Evolutionary conservation across 208 protist genomes (phyloP), one percentile per base, ranked within the genome.

Genomic region (Herpetomonas samuelpessoai): DNA sequence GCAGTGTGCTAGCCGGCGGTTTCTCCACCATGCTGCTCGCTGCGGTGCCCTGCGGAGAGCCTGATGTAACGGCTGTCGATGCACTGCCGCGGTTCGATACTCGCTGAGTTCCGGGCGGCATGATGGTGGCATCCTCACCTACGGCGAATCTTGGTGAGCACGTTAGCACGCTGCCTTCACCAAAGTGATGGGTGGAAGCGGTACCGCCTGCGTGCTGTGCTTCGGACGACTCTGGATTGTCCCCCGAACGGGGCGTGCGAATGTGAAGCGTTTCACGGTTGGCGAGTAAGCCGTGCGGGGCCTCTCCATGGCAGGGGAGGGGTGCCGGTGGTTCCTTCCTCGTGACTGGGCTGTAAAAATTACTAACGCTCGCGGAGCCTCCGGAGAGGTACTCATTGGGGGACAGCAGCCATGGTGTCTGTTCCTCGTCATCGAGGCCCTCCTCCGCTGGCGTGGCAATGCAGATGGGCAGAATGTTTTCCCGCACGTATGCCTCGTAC

Each of bases 381-480:
- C 35, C 35, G 9, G 35, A 41, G 9, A 41, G 57, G 48, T 79
- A 64, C 2, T 51, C 69, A 49, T 71, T 64, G 27, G 66, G 62
- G 16, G 72, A 61, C 39, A 79, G 53, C 30, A 79, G 52, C 58
- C 68, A 81, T 4, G 72, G 53, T 19, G 52, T 69, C 55, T 68
- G 71, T 41, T 79, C 77, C 3, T 62, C 69, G 57, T 88, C 81
- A n/a, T 87, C 72, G 7, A 72, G 48, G 29, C 73, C 83, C 2
- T 86, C 81, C 41, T 87, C 76, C 0, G 82, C 71, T n/a, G 65
- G 39, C 10, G 75, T 78, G 9, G 56, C 50, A 1, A 74, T 70
- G 59, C 88, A 95, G 10, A 92, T 58, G 27, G 88, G 88, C 52
- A 95, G 31, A 3, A 95, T 47, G 25, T 79, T 86, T 54, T 92